A percentile compares a stretch with the other conserved stretches of the same genome.
Conservation (phyloP, 768 basidiomycete species). For the Boletus vinaceobasis region DNA sequence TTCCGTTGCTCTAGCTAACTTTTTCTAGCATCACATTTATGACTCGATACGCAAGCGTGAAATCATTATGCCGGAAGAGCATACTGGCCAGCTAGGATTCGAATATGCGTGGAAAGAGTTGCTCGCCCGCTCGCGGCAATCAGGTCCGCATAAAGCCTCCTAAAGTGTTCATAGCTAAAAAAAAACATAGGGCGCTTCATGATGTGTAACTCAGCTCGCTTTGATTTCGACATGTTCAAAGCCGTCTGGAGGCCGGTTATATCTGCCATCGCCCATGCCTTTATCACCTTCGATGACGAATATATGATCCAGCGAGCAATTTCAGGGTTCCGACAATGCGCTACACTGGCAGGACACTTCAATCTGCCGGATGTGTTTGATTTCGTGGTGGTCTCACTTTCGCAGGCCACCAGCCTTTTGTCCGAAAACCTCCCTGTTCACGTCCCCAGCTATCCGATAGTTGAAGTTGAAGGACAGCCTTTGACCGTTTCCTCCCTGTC, state of each 20-base stretch:
- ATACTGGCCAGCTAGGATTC: conserved; percentile 93
- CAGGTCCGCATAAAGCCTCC: conserved; percentile 48
- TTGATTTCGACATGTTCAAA: conserved; percentile 93
- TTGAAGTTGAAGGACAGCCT: conserved; percentile 86
- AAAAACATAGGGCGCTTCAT: conserved; percentile 53
- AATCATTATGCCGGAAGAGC: conserved; percentile 97
- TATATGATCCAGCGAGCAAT: conserved; percentile 94
- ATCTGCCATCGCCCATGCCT: conserved; percentile 92
- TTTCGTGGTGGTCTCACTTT: conserved; percentile 89
- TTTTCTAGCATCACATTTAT: conserved; percentile 74
- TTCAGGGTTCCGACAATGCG: conserved; percentile 95
- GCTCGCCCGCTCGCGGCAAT: conserved; percentile 71
- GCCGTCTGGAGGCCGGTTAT: conserved; percentile 90
- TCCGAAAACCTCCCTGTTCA: conserved; percentile 66
- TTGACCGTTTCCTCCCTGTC: conserved; percentile 91
- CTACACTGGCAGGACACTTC: conserved; percentile 87
- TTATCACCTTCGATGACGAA: conserved; percentile 95
- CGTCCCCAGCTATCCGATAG: conserved; percentile 81
- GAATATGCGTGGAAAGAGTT: conserved; percentile 99
- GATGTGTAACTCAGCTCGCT: conserved; percentile 72
- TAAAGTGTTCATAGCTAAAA: conserved; percentile 4
- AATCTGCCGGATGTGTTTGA: conserved; percentile 94
- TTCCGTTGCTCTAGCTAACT: conserved; percentile 8
- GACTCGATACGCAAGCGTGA: conserved; percentile 93
- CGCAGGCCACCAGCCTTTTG: conserved; percentile 85